phyloP scores from a whole-genome alignment of 208 protist genomes.

The Angomonas deanei region DNA sequence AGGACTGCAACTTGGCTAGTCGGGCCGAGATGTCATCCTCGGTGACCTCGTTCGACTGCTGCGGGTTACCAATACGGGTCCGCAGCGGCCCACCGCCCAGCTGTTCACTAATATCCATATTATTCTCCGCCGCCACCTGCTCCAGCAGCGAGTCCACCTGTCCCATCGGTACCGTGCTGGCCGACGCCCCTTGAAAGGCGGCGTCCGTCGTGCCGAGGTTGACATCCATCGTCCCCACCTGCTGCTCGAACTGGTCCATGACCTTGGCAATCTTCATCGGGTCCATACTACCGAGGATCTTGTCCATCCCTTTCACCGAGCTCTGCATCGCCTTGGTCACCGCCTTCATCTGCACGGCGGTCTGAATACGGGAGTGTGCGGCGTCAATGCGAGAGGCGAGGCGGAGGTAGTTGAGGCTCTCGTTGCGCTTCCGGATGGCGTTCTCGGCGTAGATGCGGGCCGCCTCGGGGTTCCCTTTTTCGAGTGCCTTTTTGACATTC shows the following conservation, averaged over 20 bases:
- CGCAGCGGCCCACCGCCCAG: conserved; percentile 31
- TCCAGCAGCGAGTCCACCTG: conserved; percentile 91
- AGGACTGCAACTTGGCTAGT: conserved; percentile 46
- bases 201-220: conserved; percentile 90
- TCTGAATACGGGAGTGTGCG: conserved; percentile 92
- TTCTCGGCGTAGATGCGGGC: conserved; percentile 99
- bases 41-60: conserved; percentile 18
- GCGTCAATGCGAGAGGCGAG: conserved; percentile 95
- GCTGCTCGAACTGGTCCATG: conserved; percentile 98
- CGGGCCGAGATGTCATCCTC: conserved; percentile 67
- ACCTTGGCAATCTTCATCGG: conserved; percentile 84
- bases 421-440: conserved; percentile 95
- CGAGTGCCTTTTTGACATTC: conserved; percentile 93
- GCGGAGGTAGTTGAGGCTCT: conserved; percentile 93
- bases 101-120: conserved; percentile 82
- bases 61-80: conserved; percentile 19
- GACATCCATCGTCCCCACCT: conserved; percentile 95
- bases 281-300: conserved; percentile 91
- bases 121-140: conserved; percentile 94
- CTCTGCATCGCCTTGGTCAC: conserved; percentile 92
- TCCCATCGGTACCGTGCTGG: conserved; percentile 79
- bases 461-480: conserved; percentile 96
- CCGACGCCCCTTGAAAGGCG: conserved; percentile 87
- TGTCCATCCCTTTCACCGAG: conserved; percentile 95
- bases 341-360: conserved; percentile 88